Conservation (phyloP, 176 grass and related monocot species). For the Rhynchospora breviuscula region DNA sequence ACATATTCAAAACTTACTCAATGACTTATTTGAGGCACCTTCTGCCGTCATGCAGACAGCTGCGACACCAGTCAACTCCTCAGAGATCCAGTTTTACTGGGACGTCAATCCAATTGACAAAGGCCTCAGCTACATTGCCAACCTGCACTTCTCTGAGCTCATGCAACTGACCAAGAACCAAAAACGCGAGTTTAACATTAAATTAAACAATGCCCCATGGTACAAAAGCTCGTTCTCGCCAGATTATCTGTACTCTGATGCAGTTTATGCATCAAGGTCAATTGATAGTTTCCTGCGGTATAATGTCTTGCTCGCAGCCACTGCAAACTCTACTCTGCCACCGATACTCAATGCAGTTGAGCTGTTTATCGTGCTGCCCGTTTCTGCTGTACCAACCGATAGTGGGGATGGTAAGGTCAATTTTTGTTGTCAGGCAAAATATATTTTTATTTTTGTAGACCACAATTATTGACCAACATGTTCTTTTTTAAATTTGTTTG, state of each 20-base stretch:
- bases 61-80: constrained; percentile 19
- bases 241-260: neutral
- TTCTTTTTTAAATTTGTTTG: neutral
- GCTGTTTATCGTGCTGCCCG: constrained; percentile 16
- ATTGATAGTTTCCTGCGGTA: neutral
- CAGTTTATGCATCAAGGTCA: neutral
- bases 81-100: constrained; percentile 21
- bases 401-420: constrained; percentile 30
- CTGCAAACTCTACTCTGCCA: constrained; percentile 25
- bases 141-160: constrained; percentile 13
- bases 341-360: constrained; percentile 34
- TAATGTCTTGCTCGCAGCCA: neutral
- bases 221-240: neutral
- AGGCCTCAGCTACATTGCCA: neutral
- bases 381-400: constrained; percentile 18
- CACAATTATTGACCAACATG: neutral
- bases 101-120: neutral
- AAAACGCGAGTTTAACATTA: constrained; percentile 12
- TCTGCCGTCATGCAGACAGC: constrained; percentile 29
- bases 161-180: neutral
- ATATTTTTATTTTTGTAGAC: neutral
- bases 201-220: neutral
- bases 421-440: neutral
- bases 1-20: neutral
- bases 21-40: constrained; percentile 12